phyloP scores from a whole-genome alignment of 192 early-diverging fungal species.

The Coemansia sp. region DNA sequence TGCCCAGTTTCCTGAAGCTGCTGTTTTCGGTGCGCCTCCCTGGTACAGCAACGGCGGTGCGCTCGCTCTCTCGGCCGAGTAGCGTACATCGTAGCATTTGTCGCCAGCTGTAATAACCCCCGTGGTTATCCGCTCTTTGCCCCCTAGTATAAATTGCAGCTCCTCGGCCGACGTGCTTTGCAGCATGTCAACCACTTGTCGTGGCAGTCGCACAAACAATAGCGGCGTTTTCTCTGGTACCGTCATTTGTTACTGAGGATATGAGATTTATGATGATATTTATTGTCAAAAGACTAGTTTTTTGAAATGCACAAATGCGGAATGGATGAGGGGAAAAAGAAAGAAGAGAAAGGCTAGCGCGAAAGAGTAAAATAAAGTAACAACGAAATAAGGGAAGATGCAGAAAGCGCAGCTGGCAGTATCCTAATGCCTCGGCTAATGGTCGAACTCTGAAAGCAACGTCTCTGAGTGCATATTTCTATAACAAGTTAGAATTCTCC shows the following conservation, averaged over 20 bases:
- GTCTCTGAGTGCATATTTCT: too few relatives aligned
- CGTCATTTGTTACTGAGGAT: slow-evolving; percentile 14
- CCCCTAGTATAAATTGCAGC: slow-evolving; percentile 35
- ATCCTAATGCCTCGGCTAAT: too few relatives aligned
- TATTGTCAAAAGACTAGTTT: too few relatives aligned
- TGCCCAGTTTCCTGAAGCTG: slow-evolving; percentile 22
- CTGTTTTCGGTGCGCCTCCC: slow-evolving; percentile 16
- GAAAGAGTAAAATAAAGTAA: too few relatives aligned
- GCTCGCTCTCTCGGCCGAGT: slow-evolving; percentile 33
- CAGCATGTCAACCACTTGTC: slow-evolving; percentile 39
- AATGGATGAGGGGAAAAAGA: too few relatives aligned
- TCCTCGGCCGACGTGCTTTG: slow-evolving; percentile 16
- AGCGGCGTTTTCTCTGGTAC: slow-evolving; percentile 23
- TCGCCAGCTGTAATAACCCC: slow-evolving; percentile 27
- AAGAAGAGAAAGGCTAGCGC: too few relatives aligned
- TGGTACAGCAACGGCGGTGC: slow-evolving; percentile 42
- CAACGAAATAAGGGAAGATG: too few relatives aligned
- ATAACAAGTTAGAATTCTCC: too few relatives aligned
- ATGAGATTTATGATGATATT: too few relatives aligned
- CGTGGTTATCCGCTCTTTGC: slow-evolving; percentile 41
- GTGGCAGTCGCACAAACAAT: slow-evolving; percentile 36
- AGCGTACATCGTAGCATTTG: slow-evolving; percentile 42
- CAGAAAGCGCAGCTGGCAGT: too few relatives aligned
- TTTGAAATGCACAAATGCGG: too few relatives aligned
- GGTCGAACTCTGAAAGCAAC: too few relatives aligned